Evolutionary conservation across 306 rosid genomes (phyloP).

Genomic region (Begonia loranthoides): DNA sequence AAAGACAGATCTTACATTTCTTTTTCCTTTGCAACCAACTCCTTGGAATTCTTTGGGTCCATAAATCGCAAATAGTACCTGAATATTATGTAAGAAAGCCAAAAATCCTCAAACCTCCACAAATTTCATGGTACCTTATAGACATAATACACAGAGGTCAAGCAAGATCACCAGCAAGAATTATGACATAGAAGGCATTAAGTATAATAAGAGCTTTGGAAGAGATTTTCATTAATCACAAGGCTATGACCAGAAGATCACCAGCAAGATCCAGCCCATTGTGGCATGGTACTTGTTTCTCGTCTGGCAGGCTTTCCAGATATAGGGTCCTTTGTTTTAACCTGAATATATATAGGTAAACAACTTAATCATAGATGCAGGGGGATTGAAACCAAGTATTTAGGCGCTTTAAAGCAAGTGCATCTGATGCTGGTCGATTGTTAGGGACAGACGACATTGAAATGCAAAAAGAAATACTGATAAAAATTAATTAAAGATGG

Average conservation of each 20-base stretch:
- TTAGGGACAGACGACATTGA: not conserved
- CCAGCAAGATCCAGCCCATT: conserved; percentile 99
- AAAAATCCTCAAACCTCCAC: not conserved
- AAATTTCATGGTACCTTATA: not conserved
- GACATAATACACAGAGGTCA: too few species aligned
- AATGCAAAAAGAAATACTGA: too few species aligned
- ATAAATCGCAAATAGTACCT: conserved; percentile 97
- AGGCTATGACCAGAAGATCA: conserved; percentile 22
- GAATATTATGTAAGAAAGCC: conserved; percentile 8
- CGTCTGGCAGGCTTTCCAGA: conserved; percentile 81
- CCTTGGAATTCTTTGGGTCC: conserved; percentile 75
- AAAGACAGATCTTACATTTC: conserved; percentile 41
- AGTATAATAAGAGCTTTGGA: not conserved
- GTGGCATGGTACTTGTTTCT: conserved; percentile 97
- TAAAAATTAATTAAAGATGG: too few species aligned
- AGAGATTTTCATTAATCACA: conserved; percentile 4
- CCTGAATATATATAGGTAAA: conserved; percentile 26
- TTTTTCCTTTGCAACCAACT: conserved; percentile 62
- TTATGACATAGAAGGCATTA: too few species aligned
- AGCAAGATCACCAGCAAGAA: too few species aligned
- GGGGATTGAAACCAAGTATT: not conserved
- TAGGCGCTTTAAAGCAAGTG: not conserved
- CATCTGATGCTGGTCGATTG: not conserved
- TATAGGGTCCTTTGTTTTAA: conserved; percentile 42
- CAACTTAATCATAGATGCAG: not conserved